Base-by-base conservation (phyloP, 2,329 filamentous ascomycete species). In the Coleophoma crateriformis region DNA sequence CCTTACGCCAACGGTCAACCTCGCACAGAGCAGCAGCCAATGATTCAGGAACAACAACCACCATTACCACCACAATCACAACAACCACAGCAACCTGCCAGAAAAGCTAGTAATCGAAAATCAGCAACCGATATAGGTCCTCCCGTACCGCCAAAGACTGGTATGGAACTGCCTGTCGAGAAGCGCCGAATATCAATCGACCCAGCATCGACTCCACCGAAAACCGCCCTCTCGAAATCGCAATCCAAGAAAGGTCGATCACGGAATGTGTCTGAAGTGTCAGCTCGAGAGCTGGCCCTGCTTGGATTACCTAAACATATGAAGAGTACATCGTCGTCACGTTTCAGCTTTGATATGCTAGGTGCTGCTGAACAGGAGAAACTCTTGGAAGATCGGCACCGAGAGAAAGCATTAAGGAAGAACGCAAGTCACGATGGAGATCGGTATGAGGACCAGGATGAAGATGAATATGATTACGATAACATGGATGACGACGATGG, bases 321-420 rank as follows among this genome's bases (percentile, higher is more conserved):
- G 81, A 85, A 84, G 67, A 90, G 87, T 63, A 88, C 84, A 11
- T 27, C 41, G 32, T 88, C 87, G 0, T 90, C 86, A 0, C 75
- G 88, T 13, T 91, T 92, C 62, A 91, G 87, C 59, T 92, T 92
- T 60, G 87, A 91, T 60, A 88, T 90, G 74, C 79, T 84, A 14
- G 85, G 84, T 5, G 81, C 81, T 6, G 85, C 85, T 13, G 77
- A 80, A 51, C 76, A 84, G 59, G 82, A 85, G 65, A 85, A 83
- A 64, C 64, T 86, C 35, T 70, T 90, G 38, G 88, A 90, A 64
- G 88, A 89, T 58, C 78, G 82, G 44, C 86, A 90, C 64, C 75
- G 84, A 14, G 78, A 86, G 56, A 80, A 82, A 48, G 80, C 84
- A 53, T 71, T 83, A 32, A 82, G 85, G 51, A 84, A 78, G 59